Conservation (phyloP, 306 rosid species). For the Spatholobus suberectus region DNA sequence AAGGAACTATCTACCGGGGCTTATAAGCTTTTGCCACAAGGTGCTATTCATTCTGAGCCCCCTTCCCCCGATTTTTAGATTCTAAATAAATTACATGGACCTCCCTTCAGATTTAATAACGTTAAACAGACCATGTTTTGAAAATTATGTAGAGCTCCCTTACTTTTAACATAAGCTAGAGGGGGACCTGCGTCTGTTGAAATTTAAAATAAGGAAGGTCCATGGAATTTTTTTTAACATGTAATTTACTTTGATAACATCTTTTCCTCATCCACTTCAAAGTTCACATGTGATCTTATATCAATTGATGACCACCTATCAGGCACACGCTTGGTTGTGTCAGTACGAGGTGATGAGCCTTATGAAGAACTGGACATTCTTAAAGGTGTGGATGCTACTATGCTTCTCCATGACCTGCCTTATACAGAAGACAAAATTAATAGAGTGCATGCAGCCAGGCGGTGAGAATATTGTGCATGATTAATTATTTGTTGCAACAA, state of each 20-base stretch:
- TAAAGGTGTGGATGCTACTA: constrained; percentile 78
- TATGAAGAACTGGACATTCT: constrained; percentile 75
- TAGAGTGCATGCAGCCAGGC: constrained; percentile 95
- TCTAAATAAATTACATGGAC: constrained; percentile 22
- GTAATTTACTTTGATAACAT: constrained; percentile 10
- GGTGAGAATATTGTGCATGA: constrained; percentile 57
- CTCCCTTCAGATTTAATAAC: constrained; percentile 32
- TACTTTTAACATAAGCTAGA: constrained; percentile 15
- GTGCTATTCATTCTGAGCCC: constrained; percentile 47
- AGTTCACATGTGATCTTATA: constrained; percentile 15
- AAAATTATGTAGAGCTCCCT: background rate
- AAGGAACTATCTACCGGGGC: constrained; percentile 91
- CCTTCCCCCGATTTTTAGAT: background rate
- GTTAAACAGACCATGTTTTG: background rate
- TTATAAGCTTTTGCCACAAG: constrained; percentile 92
- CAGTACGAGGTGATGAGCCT: constrained; percentile 89
- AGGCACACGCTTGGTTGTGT: constrained; percentile 93
- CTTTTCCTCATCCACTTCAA: constrained; percentile 9
- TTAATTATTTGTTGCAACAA: constrained; percentile 29
- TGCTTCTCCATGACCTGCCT: constrained; percentile 91
- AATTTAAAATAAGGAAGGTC: constrained; percentile 5
- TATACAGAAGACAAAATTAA: constrained; percentile 69
- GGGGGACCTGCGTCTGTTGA: background rate
- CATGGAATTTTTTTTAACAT: background rate
- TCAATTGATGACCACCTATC: constrained; percentile 28